These are phyloP conservation scores for Keithomyces neogunnii DNA, from an alignment of 2,329 filamentous ascomycete species.

Conservation along the genomic window DNA sequence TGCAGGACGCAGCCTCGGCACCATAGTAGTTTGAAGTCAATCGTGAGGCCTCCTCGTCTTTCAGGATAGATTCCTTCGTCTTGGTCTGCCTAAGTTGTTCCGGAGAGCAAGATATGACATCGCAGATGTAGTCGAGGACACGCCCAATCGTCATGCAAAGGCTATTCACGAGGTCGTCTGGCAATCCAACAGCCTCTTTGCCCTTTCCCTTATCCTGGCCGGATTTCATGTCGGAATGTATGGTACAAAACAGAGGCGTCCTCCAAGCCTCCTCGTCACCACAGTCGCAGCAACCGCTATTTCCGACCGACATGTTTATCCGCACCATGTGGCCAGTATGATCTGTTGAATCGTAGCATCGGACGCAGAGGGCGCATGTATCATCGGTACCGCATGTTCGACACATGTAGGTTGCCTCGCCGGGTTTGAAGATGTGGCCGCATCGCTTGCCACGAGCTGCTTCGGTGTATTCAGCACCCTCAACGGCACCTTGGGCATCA, in stretches of 20 bases:
- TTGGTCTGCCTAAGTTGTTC: slow-evolving; percentile 87
- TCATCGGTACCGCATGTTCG: slow-evolving; percentile 91
- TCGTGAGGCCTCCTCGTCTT: slow-evolving; percentile 74
- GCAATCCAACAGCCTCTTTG: slow-evolving; percentile 50
- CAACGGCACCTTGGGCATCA: slow-evolving; percentile 82
- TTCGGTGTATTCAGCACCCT: slow-evolving; percentile 91
- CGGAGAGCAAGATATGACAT: slow-evolving; percentile 95
- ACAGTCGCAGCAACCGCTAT: slow-evolving; percentile 95
- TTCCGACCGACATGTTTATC: slow-evolving; percentile 79
- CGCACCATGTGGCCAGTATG: slow-evolving; percentile 89
- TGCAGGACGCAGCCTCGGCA: slow-evolving; percentile 31
- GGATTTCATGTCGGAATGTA: slow-evolving; percentile 63
- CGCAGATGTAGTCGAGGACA: slow-evolving; percentile 88
- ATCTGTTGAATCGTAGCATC: slow-evolving; percentile 92
- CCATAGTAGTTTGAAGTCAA: slow-evolving; percentile 66
- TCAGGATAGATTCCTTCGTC: slow-evolving; percentile 67
- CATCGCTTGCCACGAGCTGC: slow-evolving; percentile 87
- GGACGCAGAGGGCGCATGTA: slow-evolving; percentile 88
- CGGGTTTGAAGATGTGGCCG: slow-evolving; percentile 92
- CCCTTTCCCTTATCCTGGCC: slow-evolving; percentile 52
- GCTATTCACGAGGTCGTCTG: slow-evolving; percentile 65
- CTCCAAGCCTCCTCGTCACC: slow-evolving; percentile 94
- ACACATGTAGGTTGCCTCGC: slow-evolving; percentile 90
- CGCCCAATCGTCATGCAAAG: slow-evolving; percentile 81
- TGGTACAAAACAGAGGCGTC: slow-evolving; percentile 80